Percentiles rank a stretch among this genome's conserved stretches.
Evolutionary conservation across 768 basidiomycete genomes (phyloP).

Genomic region (Vararia minispora): DNA sequence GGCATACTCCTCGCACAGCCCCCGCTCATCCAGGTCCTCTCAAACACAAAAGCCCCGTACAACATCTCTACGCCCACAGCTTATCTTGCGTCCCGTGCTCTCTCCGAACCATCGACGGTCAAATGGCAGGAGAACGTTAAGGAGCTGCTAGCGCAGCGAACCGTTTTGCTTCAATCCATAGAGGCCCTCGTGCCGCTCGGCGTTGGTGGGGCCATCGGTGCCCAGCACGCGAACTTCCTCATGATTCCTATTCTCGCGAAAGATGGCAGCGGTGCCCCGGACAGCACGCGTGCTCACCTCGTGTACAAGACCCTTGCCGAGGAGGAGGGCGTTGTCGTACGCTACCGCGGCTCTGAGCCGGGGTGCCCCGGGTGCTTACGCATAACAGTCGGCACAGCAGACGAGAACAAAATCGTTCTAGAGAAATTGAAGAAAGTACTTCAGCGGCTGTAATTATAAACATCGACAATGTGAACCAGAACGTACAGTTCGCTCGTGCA

Average conservation of each 20-base stretch:
- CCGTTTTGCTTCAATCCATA: slow-evolving; percentile 39
- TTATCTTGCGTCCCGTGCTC: slow-evolving; percentile 65
- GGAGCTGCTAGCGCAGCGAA: slow-evolving; percentile 49
- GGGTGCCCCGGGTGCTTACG: slow-evolving; percentile 85
- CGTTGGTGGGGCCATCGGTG: slow-evolving; percentile 62
- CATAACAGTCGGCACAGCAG: slow-evolving; percentile 78
- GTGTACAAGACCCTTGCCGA: slow-evolving; percentile 83
- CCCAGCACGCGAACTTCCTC: slow-evolving; percentile 85
- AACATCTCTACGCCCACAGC: slow-evolving; percentile 91
- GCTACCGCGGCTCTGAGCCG: slow-evolving; percentile 76
- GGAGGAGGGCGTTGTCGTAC: slow-evolving; percentile 75
- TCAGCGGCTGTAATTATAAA: slow-evolving; percentile 18
- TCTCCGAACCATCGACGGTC: slow-evolving; percentile 51
- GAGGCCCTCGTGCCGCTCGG: slow-evolving; percentile 36
- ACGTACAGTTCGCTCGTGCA: no score
- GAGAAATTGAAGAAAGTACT: slow-evolving; percentile 42
- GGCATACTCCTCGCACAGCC: slow-evolving; percentile 88
- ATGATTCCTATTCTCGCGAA: slow-evolving; percentile 62
- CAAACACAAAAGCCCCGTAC: slow-evolving; percentile 96
- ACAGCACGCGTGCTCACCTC: slow-evolving; percentile 46
- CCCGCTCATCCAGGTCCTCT: slow-evolving; percentile 79
- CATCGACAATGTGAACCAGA: no score
- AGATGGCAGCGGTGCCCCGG: slow-evolving; percentile 29
- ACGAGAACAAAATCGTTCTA: slow-evolving; percentile 61
- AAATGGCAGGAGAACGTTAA: slow-evolving; percentile 56